phyloP scores from a whole-genome alignment of 768 basidiomycete species.

The Mycena vitilis region DNA sequence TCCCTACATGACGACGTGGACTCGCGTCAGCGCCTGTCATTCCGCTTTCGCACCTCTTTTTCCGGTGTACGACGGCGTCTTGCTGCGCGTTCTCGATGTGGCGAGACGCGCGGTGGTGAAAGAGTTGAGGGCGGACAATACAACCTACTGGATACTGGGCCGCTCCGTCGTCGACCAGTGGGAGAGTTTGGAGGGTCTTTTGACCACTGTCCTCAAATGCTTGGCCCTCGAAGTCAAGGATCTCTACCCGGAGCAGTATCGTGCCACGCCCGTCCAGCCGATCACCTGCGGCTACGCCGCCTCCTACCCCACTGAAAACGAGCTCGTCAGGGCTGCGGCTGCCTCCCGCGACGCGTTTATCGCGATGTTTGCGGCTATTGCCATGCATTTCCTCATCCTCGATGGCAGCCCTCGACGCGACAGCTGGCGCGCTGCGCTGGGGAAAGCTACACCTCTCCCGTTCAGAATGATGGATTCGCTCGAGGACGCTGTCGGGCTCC shows the following conservation, averaged over 20 bases:
- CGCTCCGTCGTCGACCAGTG: neutral
- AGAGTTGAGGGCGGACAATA: too few species aligned
- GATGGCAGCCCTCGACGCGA: neutral
- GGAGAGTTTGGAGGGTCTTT: conserved; percentile 9
- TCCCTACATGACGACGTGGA: conserved; percentile 8
- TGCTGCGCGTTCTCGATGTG: conserved; percentile 7
- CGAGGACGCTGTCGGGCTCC: neutral
- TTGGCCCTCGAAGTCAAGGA: neutral
- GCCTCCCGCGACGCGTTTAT: conserved; percentile 11
- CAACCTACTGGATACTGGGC: neutral
- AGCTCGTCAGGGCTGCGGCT: neutral
- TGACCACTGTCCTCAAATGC: neutral
- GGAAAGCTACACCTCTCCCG: neutral
- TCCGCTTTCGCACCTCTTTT: conserved; percentile 1
- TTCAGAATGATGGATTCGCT: conserved; percentile 14
- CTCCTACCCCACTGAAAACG: neutral
- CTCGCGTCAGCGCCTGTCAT: neutral
- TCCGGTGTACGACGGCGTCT: conserved; percentile 3
- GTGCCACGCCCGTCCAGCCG: neutral
- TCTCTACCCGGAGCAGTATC: neutral
- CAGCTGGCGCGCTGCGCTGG: neutral
- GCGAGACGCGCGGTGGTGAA: neutral
- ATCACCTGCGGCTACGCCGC: conserved; percentile 1
- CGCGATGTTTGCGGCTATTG: conserved; percentile 5
- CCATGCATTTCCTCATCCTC: conserved; percentile 1